Base-by-base conservation (phyloP, 2,329 filamentous ascomycete genomes). In the Scedosporium minutisporum region DNA sequence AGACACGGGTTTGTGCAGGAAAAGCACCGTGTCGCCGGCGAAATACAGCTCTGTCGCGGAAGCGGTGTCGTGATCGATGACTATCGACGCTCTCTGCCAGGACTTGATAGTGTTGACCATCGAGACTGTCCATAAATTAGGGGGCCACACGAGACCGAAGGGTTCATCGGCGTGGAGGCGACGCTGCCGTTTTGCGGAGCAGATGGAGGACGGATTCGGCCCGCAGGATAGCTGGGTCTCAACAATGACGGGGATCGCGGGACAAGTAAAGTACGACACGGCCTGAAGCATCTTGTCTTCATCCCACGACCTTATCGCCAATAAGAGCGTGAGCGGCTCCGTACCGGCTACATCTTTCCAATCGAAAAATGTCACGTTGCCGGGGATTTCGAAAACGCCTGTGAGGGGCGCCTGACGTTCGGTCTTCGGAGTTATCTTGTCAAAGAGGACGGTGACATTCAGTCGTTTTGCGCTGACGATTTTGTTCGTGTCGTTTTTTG, bases 1-100 rank as follows among this genome's bases (percentile, higher is more conserved):
- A 9, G 25, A 23, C 2, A 33, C 6, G 16, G 1, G 12, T 12
- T 14, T 23, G 6, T 9, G 18, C 42, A 16, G 42, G 27, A 48
- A 61, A 5, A 48, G 42, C 18, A 25, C 42, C 3, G 41, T 33
- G 16, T 61, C 42, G 4, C 59, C 59, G 4, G 41, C 41, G 14
- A 61, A 42, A 12, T 51, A 61, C 12, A 25, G 16, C 29, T 61
- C 59, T 4, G 59, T 61, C 7, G 59, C 42, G n/a, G 59, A 61
- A 18, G 51, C 51, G n/a, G 23, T 27, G 33, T 42, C 21, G 57
- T 59, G 41, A n/a, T 59, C 33, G 6, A 42, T 14, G 18, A 44
- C 57, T 23, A 41, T 29, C 27, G 33, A 41, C 10, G 33, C 57
- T 7, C 33, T 41, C n/a, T 41, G 18, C 29, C 57, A 44, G 18